Base-by-base conservation (phyloP, 1,284 basidiomycete genomes). In the Ustilago loliicola region DNA sequence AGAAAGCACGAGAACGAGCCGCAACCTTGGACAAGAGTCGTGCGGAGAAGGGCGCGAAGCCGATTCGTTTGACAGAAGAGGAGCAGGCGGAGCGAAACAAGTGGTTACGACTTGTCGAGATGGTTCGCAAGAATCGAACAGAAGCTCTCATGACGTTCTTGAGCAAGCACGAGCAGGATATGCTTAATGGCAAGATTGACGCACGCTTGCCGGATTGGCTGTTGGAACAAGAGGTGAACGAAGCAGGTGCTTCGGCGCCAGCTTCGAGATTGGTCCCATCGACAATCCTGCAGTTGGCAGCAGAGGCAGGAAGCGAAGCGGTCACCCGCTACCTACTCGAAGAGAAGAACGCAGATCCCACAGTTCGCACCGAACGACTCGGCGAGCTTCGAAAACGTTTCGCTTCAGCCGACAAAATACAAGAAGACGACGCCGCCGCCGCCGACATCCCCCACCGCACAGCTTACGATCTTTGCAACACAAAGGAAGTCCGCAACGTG, bases 401-500 rank as follows among this genome's bases (percentile, higher is more conserved):
- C 17, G 19, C 56, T 9, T 36, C 48, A 4, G 29, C 38, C 38
- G n/a, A 48, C 42, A 21, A 77, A 17, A 45, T 15, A 10, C 17
- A 51, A n/a, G 27, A 42, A 27, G 70, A 60, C 1, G 29, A 25
- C 7, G 45, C 45, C 1, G 27, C 38, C 4, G 17, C 52, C 2
- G 52, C 30, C 17, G 69, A 72, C 23, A 13, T 21, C 11, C 47
- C 88, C 88, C 84, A 83, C 15, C 90, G 91, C 65, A 92, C 92
- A 0, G 93, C 97, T 1, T 99, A 98, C 87, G 94, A 99, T 83
- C 87, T 96, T 19, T 91, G 94, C 17, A 87, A 89, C 23, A 91
- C 90, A 19, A 91, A 92, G 60, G 89, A 87, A 0, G 89, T 93
- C 0, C 91, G 96, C 30, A 93, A 97, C 84, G 90, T 94, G 40